Base-by-base conservation (phyloP, 2,329 filamentous ascomycete species). In the Chrysoporthe austroafricana region DNA sequence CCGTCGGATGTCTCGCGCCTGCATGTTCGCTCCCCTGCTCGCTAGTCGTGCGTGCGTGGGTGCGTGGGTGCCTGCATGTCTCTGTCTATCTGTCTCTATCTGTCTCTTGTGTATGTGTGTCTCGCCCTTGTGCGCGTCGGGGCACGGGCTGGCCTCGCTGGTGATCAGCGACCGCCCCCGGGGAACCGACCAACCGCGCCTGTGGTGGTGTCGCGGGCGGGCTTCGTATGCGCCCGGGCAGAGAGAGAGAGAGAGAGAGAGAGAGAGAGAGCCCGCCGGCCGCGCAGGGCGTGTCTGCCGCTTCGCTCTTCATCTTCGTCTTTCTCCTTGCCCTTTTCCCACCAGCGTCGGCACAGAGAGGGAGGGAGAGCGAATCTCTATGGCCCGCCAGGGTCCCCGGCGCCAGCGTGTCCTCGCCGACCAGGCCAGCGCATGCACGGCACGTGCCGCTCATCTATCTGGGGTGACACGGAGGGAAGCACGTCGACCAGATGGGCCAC, bases 401-500 rank as follows among this genome's bases (percentile, higher is more conserved):
- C 16, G 3, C 34, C 57, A n/a, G 39, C 36, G 2, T 32, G n/a
- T 43, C 34, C 57, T 61, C 59, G 59, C 36, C 59, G 59, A 48
- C 42, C 59, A 60, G 59, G n/a, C 59, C 21, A 61, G 58, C 58
- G 46, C 58, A 21, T 43, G 57, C 18, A 2, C 57, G 57, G 36
- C 39, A 43, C 36, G 36, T 43, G 36, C 57, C 57, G 18, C 32
- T 26, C n/a, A 7, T 43, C 26, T 16, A 58, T 34, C 13, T 32
- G 36, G 36, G 36, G 36, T 39, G 36, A 39, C 36, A 39, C 36
- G 36, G 36, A 9, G 36, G 6, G 6, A 39, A 9, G 36, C 36
- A 9, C 36, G 36, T 39, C 36, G 36, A 39, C 36, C 36, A 39
- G 36, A 39, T 9, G 36, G 36, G 44, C 13, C 44, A 13, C 44